Percentiles rank a stretch among this genome's conserved stretches.
phyloP scores from a whole-genome alignment of 2,329 filamentous ascomycete species.

The Elsinoe perseae region DNA sequence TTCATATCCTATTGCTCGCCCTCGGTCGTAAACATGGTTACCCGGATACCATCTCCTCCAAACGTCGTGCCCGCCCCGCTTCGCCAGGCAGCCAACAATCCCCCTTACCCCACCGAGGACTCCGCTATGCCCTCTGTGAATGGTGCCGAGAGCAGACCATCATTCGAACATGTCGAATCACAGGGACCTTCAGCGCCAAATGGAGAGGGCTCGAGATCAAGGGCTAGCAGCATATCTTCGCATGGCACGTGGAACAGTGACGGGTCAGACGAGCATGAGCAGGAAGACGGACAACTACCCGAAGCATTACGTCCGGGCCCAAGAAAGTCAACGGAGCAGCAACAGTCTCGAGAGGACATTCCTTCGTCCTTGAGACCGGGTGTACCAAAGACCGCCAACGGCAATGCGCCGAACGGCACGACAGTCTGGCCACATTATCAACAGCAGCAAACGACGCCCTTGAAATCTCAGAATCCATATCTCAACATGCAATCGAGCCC shows the following conservation, averaged over 20 bases:
- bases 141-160: conserved; percentile 22
- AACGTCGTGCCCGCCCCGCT: conserved; percentile 35
- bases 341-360: conserved; percentile 14
- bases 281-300: conserved; percentile 26
- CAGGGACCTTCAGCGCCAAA: conserved; percentile 6
- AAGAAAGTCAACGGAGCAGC: conserved; percentile 14
- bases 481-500: conserved; percentile 29
- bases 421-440: conserved; percentile 11
- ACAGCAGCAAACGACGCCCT: conserved; percentile 18
- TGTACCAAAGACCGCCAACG: conserved; percentile 14
- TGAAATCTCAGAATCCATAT: conserved; percentile 41
- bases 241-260: conserved; percentile 31
- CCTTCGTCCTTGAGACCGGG: conserved; percentile 21
- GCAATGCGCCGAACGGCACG: conserved; percentile 9
- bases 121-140: conserved; percentile 29
- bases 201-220: conserved; percentile 14
- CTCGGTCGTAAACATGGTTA: conserved; percentile 34
- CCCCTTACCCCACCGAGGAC: conserved; percentile 38
- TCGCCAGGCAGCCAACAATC: conserved; percentile 31
- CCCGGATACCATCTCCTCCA: conserved; percentile 34
- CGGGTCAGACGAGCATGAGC: conserved; percentile 25
- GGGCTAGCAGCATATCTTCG: conserved; percentile 24
- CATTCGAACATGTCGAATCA: conserved; percentile 24
- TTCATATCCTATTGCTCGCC: not conserved
- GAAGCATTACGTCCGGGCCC: conserved; percentile 25